Percentiles rank a stretch among this genome's conserved stretches.
Conservation (phyloP, 768 basidiomycete genomes). For the Macrolepiota albuminosa region DNA sequence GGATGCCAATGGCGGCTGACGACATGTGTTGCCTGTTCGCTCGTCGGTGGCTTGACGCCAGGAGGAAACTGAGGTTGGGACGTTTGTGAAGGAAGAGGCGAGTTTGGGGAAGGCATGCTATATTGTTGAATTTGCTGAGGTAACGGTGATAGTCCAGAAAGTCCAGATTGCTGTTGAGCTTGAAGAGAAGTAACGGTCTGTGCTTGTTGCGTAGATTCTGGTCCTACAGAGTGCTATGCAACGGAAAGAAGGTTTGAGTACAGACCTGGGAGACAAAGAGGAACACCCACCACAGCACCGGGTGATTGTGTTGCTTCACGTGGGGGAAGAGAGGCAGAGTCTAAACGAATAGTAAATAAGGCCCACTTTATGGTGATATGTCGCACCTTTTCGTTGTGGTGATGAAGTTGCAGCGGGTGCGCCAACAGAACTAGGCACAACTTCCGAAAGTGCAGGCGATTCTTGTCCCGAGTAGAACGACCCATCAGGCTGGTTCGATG, state of each 20-base stretch:
- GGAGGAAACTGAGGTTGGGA: constrained; percentile 66
- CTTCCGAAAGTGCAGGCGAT: constrained; percentile 73
- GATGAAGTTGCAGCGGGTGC: constrained; percentile 54
- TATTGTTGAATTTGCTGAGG: constrained; percentile 40
- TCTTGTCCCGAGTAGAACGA: constrained; percentile 70
- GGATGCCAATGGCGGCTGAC: constrained; percentile 49
- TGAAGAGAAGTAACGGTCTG: constrained; percentile 22
- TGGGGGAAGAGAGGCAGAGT: constrained; percentile 40
- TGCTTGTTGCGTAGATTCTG: constrained; percentile 33
- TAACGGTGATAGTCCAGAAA: constrained; percentile 33
- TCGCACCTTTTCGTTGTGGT: constrained; percentile 56
- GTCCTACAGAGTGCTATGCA: constrained; percentile 30
- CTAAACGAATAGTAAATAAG: constrained; percentile 24
- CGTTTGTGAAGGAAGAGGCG: constrained; percentile 37
- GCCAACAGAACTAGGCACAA: constrained; percentile 36
- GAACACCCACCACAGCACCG: constrained; percentile 33
- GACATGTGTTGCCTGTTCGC: constrained; percentile 36
- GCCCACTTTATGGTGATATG: neutral
- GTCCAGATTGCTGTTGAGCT: constrained; percentile 23
- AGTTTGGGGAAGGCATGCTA: constrained; percentile 18
- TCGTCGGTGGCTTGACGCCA: constrained; percentile 55
- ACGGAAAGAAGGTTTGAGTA: neutral
- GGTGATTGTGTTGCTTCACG: constrained; percentile 38
- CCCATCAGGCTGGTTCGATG: constrained; percentile 59
- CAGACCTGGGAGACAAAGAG: neutral